Conservation (phyloP, 768 basidiomycete species). For the Trametes maxima region DNA sequence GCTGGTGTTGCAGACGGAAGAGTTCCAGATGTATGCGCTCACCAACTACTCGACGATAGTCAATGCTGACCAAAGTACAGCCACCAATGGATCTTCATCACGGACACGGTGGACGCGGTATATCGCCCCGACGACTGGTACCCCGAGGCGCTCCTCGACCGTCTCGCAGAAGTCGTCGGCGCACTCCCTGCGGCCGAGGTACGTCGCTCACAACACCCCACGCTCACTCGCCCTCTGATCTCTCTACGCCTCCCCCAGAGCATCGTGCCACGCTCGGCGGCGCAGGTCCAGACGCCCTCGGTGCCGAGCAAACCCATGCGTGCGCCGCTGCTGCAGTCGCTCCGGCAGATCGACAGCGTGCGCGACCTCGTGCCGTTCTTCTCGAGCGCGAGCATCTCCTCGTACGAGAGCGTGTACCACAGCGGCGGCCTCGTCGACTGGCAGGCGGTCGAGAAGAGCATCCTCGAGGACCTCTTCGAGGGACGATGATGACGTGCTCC, state of each 20-base stretch:
- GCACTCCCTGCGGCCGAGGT: conserved; percentile 56
- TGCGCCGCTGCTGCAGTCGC: conserved; percentile 66
- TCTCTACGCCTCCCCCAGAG: conserved; percentile 24
- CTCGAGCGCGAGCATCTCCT: conserved; percentile 81
- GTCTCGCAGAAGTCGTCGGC: conserved; percentile 80
- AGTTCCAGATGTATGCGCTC: conserved; percentile 85
- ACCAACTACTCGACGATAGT: background rate
- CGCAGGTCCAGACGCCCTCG: conserved; percentile 18
- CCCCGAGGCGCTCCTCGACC: conserved; percentile 90
- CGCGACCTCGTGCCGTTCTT: conserved; percentile 91
- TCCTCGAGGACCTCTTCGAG: conserved; percentile 92
- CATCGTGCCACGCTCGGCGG: conserved; percentile 22
- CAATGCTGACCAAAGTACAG: conserved; percentile 37
- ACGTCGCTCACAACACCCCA: conserved; percentile 3
- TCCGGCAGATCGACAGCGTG: conserved; percentile 82
- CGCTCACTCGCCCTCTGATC: conserved; percentile 25
- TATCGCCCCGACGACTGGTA: conserved; percentile 83
- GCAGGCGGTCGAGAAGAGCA: conserved; percentile 80
- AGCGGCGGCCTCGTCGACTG: conserved; percentile 84
- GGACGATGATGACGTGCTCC: conserved; percentile 46
- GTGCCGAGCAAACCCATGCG: conserved; percentile 51
- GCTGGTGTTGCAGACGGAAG: conserved; percentile 92
- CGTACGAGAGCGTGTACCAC: conserved; percentile 89
- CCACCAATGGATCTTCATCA: conserved; percentile 99
- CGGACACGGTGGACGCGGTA: conserved; percentile 94